Evolutionary conservation across 2,329 filamentous ascomycete species (phyloP).

Genomic region (Lachnum nothofagi): DNA sequence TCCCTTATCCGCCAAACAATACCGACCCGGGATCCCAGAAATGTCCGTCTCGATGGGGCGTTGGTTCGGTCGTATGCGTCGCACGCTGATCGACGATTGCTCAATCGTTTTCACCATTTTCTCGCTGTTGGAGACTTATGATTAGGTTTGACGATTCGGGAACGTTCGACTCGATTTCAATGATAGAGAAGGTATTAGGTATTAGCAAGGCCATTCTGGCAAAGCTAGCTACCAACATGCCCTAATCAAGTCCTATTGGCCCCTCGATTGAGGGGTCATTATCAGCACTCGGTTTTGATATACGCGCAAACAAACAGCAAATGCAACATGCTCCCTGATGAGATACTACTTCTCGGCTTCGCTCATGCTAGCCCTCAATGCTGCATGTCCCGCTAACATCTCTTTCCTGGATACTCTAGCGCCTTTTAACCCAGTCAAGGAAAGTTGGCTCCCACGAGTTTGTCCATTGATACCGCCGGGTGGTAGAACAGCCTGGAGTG

Average conservation of each 20-base stretch:
- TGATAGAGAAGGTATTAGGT: slow-evolving; percentile 15
- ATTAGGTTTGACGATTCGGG: too few species aligned
- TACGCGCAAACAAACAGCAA: slow-evolving; percentile 9
- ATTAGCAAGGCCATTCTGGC: slow-evolving; percentile 12
- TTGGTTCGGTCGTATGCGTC: too few species aligned
- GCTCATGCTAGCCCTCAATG: slow-evolving; percentile 7
- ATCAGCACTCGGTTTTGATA: slow-evolving; percentile 22
- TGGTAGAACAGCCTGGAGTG: slow-evolving; percentile 4
- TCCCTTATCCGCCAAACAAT: too few species aligned
- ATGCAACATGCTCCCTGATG: background rate
- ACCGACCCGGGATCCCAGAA: too few species aligned
- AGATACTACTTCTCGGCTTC: slow-evolving; percentile 18
- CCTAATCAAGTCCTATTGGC: slow-evolving; percentile 29
- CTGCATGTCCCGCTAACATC: slow-evolving; percentile 25
- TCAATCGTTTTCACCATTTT: too few species aligned
- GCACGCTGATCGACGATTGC: too few species aligned
- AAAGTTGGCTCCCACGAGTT: slow-evolving; percentile 2
- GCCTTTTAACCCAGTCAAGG: slow-evolving; percentile 9
- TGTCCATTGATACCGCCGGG: background rate
- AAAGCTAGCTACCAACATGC: slow-evolving; percentile 13
- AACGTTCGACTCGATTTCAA: slow-evolving; percentile 8
- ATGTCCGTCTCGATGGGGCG: too few species aligned
- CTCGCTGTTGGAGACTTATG: too few species aligned
- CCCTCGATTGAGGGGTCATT: slow-evolving; percentile 19
- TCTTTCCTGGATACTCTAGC: slow-evolving; percentile 23